Percentiles rank a stretch among this genome's conserved stretches.
Evolutionary conservation across 108 stramenopile species (phyloP).

Genomic region (Discostella pseudostelligera): DNA sequence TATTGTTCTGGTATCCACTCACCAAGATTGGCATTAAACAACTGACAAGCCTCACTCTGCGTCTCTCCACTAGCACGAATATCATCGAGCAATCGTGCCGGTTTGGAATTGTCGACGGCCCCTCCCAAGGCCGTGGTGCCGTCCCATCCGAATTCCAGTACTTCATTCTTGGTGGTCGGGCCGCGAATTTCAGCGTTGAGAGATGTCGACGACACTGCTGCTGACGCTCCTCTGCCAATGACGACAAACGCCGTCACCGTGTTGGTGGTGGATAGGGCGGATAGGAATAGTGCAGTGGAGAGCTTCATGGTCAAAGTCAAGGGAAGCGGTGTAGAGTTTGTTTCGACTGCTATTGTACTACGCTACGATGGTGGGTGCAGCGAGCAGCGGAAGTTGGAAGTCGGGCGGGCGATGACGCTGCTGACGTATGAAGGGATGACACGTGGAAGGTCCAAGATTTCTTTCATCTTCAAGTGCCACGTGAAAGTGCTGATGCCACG

Average conservation of each 20-base stretch:
- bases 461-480: no score
- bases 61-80: slow-evolving; percentile 84
- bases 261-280: slow-evolving; percentile 32
- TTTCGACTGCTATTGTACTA: no score
- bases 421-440: no score
- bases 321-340: no score
- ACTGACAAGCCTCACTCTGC: slow-evolving; percentile 72
- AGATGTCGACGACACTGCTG: slow-evolving; percentile 15
- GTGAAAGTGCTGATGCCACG: no score
- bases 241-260: slow-evolving; percentile 9
- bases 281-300: slow-evolving; percentile 15
- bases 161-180: slow-evolving; percentile 62
- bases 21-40: slow-evolving; percentile 78
- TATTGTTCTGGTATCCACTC: no score
- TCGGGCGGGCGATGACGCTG: no score
- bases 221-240: background rate
- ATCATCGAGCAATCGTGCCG: slow-evolving; percentile 79
- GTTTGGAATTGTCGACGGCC: slow-evolving; percentile 71
- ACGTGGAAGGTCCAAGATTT: no score
- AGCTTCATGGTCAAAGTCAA: slow-evolving; percentile 39
- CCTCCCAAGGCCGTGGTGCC: slow-evolving; percentile 83
- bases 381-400: no score
- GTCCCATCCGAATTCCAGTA: slow-evolving; percentile 79
- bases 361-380: no score
- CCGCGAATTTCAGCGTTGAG: slow-evolving; percentile 73